Evolutionary conservation across 164 flowering plant species (phyloP), one percentile per base, ranked within the genome.

Genomic region (Cinnamomum micranthum): DNA sequence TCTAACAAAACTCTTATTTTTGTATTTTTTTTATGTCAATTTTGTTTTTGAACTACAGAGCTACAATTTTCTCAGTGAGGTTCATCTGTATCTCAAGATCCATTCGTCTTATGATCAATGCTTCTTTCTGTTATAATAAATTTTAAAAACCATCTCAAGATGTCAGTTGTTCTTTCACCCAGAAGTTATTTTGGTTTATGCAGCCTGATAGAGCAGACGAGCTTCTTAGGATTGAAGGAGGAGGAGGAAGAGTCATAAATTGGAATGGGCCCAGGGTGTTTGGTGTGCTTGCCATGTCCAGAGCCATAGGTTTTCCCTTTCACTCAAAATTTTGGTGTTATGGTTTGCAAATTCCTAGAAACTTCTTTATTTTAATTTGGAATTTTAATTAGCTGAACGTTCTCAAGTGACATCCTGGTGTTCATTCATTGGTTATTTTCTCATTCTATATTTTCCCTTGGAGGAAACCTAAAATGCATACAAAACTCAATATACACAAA

Each of bases 221-320:
- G 72, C 87, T 89, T 23, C 51, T 59, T 72, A 83, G 92, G 82
- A 91, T 91, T 80, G 91, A 91, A 84, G 87, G 75, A 65, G 84
- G 41, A 62, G 92, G 91, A 65, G 95, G 95, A 74, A 91, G 75
- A 84, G 95, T 91, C 81, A 91, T 91, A 72, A 86, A 84, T 76
- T 91, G 95, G 91, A 79, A 88, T 70, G 95, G 95, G 67, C 85
- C 91, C 72, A 85, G 95, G 77, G 92, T 91, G 52, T 78, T 86
- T 69, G 95, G 95, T 73, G 92, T 91, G 75, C 92, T 90, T 75
- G 91, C 95, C 71, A 89, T 90, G 95, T 90, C 95, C 79, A 82
- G 92, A 84, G 86, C 92, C 20, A 91, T 91, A 86, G 92, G 95
- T 89, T 76, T 65, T 50, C 35, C 68, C 71, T 67, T 58, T 55